Evolutionary conservation across 1,139 yeast species (phyloP).

Genomic region (Nakaseomyces sp.): DNA sequence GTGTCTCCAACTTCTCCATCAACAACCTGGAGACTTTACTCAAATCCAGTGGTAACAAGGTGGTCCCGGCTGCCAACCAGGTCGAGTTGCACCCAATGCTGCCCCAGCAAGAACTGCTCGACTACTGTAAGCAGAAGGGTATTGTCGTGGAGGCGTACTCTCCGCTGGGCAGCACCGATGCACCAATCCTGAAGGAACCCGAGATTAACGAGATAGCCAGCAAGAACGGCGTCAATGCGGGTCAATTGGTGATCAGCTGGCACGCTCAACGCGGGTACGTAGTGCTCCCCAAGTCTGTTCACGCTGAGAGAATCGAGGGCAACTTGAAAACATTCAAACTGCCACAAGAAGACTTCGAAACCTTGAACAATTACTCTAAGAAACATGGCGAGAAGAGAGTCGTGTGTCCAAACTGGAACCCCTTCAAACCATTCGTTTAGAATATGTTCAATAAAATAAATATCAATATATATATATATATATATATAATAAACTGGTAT

Average conservation of each 20-base stretch:
- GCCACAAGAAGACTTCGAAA: slow-evolving; percentile 45
- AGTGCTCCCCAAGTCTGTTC: slow-evolving; percentile 64
- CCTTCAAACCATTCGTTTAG: slow-evolving; percentile 27
- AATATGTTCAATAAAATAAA: no score
- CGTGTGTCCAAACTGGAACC: slow-evolving; percentile 37
- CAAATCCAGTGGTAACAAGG: slow-evolving; percentile 39
- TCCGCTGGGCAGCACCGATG: slow-evolving; percentile 64
- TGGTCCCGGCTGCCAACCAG: slow-evolving; percentile 64
- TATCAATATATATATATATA: no score
- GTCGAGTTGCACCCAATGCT: slow-evolving; percentile 66
- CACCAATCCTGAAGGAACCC: slow-evolving; percentile 50
- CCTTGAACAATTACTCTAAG: slow-evolving; percentile 39
- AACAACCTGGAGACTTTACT: slow-evolving; percentile 44
- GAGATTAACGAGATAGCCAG: slow-evolving; percentile 44
- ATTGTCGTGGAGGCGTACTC: slow-evolving; percentile 66
- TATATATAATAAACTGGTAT: no score
- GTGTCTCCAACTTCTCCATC: slow-evolving; percentile 66
- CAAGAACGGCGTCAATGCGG: slow-evolving; percentile 46
- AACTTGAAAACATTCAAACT: slow-evolving; percentile 47
- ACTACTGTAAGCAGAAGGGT: slow-evolving; percentile 43
- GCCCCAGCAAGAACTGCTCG: slow-evolving; percentile 56
- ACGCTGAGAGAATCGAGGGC: slow-evolving; percentile 46
- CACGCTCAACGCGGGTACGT: slow-evolving; percentile 59
- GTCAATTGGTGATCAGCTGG: slow-evolving; percentile 61
- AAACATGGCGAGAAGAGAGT: slow-evolving; percentile 44